phyloP scores from a whole-genome alignment of 2,329 filamentous ascomycete genomes.

The Colletotrichum chlorophyti region DNA sequence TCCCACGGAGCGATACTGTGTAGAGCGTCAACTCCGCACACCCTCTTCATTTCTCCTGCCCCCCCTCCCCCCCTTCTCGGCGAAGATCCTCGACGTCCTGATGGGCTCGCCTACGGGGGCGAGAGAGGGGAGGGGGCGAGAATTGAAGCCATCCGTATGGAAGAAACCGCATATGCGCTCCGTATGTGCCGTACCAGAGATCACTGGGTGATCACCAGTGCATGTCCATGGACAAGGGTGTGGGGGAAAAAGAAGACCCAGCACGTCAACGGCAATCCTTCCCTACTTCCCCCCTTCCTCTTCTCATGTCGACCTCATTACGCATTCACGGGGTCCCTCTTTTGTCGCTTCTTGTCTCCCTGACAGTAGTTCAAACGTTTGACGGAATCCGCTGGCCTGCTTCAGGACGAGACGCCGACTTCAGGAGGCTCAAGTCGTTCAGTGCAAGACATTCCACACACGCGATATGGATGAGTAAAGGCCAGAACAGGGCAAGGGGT shows the following conservation, averaged over 20 bases:
- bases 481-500: background rate
- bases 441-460: conserved; percentile 21
- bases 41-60: background rate
- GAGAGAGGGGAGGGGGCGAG: background rate
- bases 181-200: conserved; percentile 27
- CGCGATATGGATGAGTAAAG: background rate
- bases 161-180: conserved; percentile 22
- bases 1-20: conserved; percentile 12
- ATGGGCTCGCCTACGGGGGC: background rate
- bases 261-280: conserved; percentile 20
- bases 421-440: background rate
- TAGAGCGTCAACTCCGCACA: conserved; percentile 8
- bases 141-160: background rate
- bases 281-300: background rate
- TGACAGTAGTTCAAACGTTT: background rate
- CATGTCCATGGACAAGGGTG: conserved; percentile 19
- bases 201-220: conserved; percentile 28
- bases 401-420: conserved; percentile 13
- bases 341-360: background rate
- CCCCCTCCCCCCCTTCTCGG: conserved; percentile 18
- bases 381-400: background rate
- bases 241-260: conserved; percentile 2
- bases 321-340: conserved; percentile 7
- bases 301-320: conserved; percentile 2
- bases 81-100: conserved; percentile 15